These are phyloP conservation scores for Celoporthe dispersa DNA, from an alignment of 2,329 filamentous ascomycete species.

Conservation along the genomic window DNA sequence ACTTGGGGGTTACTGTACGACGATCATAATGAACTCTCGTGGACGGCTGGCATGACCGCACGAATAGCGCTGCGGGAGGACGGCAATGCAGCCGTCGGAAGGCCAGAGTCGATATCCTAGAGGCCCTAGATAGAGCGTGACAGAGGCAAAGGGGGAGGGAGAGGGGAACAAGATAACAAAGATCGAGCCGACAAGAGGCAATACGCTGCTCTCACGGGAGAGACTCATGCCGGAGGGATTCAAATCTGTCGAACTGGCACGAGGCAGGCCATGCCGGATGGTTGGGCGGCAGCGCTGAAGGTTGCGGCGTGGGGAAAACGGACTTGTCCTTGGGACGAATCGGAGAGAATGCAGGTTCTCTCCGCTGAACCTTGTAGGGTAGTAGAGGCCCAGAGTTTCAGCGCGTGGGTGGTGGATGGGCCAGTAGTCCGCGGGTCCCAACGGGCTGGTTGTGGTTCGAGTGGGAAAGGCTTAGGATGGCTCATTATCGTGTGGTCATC, in stretches of 20 bases:
- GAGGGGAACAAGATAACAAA: background rate
- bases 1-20: background rate
- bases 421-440: background rate
- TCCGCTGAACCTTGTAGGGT: constrained; percentile 4
- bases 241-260: background rate
- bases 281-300: background rate
- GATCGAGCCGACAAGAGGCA: background rate
- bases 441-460: background rate
- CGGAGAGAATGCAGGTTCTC: constrained; percentile 5
- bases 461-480: background rate
- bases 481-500: background rate
- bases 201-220: background rate
- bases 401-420: background rate
- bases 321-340: background rate
- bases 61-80: constrained; percentile 13
- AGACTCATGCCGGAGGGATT: background rate
- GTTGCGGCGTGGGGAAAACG: background rate
- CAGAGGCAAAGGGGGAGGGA: background rate
- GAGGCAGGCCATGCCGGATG: background rate
- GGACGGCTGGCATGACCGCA: background rate
- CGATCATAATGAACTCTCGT: background rate
- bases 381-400: constrained; percentile 1
- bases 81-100: constrained; percentile 24
- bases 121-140: background rate
- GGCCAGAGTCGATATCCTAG: background rate